phyloP scores from a whole-genome alignment of 1,284 basidiomycete species.

The Ganoderma sinense region DNA sequence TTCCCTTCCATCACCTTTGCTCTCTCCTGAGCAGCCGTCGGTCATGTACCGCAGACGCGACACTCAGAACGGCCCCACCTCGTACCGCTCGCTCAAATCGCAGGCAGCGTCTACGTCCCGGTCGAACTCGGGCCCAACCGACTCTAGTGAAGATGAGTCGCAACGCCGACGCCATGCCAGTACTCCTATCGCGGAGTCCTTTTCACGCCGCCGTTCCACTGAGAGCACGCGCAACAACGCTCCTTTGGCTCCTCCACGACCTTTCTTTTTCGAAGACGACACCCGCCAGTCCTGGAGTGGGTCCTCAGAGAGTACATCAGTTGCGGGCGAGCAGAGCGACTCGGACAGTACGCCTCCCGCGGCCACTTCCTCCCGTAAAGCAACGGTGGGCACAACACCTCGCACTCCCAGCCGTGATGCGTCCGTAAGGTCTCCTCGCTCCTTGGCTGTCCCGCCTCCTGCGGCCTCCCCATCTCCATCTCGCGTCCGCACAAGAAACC shows the following conservation, averaged over 20 bases:
- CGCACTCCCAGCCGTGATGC: neutral
- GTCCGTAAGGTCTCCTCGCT: neutral
- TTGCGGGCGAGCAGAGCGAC: slow-evolving; percentile 36
- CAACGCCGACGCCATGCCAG: slow-evolving; percentile 27
- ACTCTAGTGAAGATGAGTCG: slow-evolving; percentile 37
- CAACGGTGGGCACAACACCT: slow-evolving; percentile 16
- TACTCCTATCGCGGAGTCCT: slow-evolving; percentile 31
- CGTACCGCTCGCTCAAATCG: slow-evolving; percentile 36
- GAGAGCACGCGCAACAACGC: slow-evolving; percentile 12
- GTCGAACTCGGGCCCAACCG: slow-evolving; percentile 23
- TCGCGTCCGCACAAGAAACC: slow-evolving; percentile 30
- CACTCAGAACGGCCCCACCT: slow-evolving; percentile 25
- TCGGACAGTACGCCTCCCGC: slow-evolving; percentile 27
- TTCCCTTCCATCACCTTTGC: neutral
- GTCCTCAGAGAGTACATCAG: slow-evolving; percentile 27
- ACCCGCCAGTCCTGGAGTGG: slow-evolving; percentile 36
- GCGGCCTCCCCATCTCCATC: slow-evolving; percentile 14
- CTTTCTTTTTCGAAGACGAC: slow-evolving; percentile 35
- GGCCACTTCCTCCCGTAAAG: slow-evolving; percentile 25
- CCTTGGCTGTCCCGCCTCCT: slow-evolving; percentile 7
- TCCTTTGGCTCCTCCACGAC: slow-evolving; percentile 32
- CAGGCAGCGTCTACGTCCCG: slow-evolving; percentile 30
- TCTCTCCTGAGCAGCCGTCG: slow-evolving; percentile 1
- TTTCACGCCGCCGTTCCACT: slow-evolving; percentile 24
- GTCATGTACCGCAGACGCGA: slow-evolving; percentile 39